Evolutionary conservation across 306 rosid species (phyloP), one percentile per base, ranked within the genome.

Genomic region (Quercus mongolica): DNA sequence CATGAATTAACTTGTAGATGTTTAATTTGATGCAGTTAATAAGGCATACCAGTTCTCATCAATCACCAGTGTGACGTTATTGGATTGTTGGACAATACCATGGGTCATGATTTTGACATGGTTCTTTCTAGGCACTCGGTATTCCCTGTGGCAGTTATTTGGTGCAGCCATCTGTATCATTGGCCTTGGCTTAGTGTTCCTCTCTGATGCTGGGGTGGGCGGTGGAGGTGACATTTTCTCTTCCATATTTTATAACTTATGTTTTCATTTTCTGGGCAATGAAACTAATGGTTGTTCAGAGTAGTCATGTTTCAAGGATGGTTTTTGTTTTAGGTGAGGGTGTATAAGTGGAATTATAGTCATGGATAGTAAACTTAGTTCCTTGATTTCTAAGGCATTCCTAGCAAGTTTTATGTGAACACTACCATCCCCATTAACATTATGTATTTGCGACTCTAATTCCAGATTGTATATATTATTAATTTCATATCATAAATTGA

Each of bases 31-130:
- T 83, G 92, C 98, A 93, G 97, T 91, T 28, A 91, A 88, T 79
- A 73, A 87, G 74, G 94, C 97, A 61, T 89, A 8, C 78, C 92
- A 93, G 78, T 93, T 72, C 82, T 79, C 92, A 5, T 88, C 96
- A 5, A 80, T 93, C 62, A 93, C 97, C 1, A 93, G 93, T 70
- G 88, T 87, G 76, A 88, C 94, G 19, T 74, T 91, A 70, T 74
- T 91, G 77, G 90, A 85, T 56, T 93, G 96, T 87, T 91, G 85
- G 78, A 80, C 92, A 61, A 76, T 91, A 56, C 89, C 94, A 25
- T 91, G 93, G 90, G 94, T 74, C 70, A 56, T 93, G 49, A 41
- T 88, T 51, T 79, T 93, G 55, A 91, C 96, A 25, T 88, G 92
- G 89, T 41, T 85, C 70, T 79, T 87, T 85, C 74, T 91, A 21